These are phyloP conservation scores for Tylopilus plumbeoviolaceoides DNA, from an alignment of 768 basidiomycete species.

Conservation along the genomic window DNA sequence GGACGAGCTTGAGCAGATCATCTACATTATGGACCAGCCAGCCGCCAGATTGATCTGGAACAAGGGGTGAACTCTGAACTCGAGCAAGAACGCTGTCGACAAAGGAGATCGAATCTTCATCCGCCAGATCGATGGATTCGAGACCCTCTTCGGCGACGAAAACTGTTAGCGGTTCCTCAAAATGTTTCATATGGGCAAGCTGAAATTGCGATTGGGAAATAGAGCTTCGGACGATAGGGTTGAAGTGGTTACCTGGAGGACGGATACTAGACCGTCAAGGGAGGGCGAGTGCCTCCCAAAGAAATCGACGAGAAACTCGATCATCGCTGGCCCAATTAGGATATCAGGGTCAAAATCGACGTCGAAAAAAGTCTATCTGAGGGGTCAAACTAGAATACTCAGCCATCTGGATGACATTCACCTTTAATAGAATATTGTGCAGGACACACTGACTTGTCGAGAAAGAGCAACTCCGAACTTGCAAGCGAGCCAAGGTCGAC, in stretches of 20 bases:
- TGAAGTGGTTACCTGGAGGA: constrained; percentile 51
- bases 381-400: not conserved
- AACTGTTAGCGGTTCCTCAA: constrained; percentile 53
- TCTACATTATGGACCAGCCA: constrained; percentile 29
- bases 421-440: constrained; percentile 53
- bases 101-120: constrained; percentile 28
- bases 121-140: constrained; percentile 9
- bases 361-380: constrained; percentile 60
- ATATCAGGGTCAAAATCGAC: constrained; percentile 55
- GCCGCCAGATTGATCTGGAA: constrained; percentile 14
- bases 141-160: constrained; percentile 14
- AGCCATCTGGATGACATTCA: constrained; percentile 20
- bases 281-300: constrained; percentile 54
- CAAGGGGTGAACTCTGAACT: constrained; percentile 22
- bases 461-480: constrained; percentile 47
- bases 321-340: constrained; percentile 52
- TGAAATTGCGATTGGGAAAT: constrained; percentile 23
- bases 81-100: constrained; percentile 38
- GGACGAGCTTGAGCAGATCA: constrained; percentile 33
- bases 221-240: not conserved
- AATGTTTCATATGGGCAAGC: constrained; percentile 70
- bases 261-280: constrained; percentile 50
- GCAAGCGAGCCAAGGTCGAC: constrained; percentile 53
- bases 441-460: constrained; percentile 47
- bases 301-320: constrained; percentile 57